Conservation (phyloP, 1,139 yeast species). For the Zygosaccharomyces pseudobailii region DNA sequence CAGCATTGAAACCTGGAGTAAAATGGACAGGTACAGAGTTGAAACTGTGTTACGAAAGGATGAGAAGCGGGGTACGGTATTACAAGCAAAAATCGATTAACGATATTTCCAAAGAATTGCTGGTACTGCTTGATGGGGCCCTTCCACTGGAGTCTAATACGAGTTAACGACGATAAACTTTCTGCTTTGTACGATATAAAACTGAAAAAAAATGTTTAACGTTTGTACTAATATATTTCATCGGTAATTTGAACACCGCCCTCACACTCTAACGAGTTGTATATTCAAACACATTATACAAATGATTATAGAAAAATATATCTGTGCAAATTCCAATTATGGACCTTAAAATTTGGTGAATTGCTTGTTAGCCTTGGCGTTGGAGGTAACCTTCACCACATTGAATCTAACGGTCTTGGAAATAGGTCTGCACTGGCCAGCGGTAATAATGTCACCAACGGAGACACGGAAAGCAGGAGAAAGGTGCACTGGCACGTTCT, state of each 20-base stretch:
- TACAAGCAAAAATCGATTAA: constrained; percentile 38
- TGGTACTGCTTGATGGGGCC: constrained; percentile 22
- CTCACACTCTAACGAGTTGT: constrained; percentile 4
- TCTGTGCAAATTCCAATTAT: constrained; percentile 4
- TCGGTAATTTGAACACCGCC: background rate
- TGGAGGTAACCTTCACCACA: constrained; percentile 92
- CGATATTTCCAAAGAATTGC: constrained; percentile 37
- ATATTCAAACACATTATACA: constrained; percentile 21
- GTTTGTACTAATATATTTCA: background rate
- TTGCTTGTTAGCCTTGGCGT: constrained; percentile 84
- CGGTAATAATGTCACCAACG: constrained; percentile 99
- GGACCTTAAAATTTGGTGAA: constrained; percentile 83
- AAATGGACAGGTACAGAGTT: constrained; percentile 46
- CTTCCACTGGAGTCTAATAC: constrained; percentile 14
- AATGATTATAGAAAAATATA: constrained; percentile 17
- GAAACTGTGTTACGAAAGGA: constrained; percentile 42
- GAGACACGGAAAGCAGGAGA: constrained; percentile 99
- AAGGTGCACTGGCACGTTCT: constrained; percentile 99
- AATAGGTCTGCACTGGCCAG: constrained; percentile 99
- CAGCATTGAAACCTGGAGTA: constrained; percentile 41
- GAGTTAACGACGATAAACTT: constrained; percentile 1
- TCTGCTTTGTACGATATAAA: background rate
- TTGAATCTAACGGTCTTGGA: constrained; percentile 99
- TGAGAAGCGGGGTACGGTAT: constrained; percentile 41
- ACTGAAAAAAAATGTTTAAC: background rate